These are phyloP conservation scores for Decorospora gaudefroyi DNA, from an alignment of 2,329 filamentous ascomycete genomes.

Conservation along the genomic window DNA sequence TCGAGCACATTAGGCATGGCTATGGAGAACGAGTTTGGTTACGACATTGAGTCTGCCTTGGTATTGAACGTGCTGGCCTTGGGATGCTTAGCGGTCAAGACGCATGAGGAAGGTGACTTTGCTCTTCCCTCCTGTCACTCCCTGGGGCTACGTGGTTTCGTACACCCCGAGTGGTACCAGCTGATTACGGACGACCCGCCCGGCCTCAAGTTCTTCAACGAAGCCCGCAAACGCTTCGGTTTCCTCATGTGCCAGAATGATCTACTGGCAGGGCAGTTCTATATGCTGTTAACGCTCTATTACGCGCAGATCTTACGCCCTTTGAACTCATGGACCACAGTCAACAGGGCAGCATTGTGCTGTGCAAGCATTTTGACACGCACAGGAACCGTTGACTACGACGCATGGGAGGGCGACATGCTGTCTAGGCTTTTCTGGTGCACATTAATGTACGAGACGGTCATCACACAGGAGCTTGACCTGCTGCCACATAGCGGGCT, in stretches of 20 bases:
- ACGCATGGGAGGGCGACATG: slow-evolving; percentile 61
- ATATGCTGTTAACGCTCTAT: slow-evolving; percentile 58
- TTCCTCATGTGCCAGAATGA: slow-evolving; percentile 57
- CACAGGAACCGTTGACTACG: slow-evolving; percentile 49
- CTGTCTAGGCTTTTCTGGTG: slow-evolving; percentile 61
- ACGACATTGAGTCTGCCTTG: slow-evolving; percentile 58
- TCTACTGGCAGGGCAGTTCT: slow-evolving; percentile 58
- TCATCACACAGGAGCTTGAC: slow-evolving; percentile 58
- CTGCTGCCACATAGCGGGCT: slow-evolving; percentile 58
- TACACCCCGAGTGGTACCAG: slow-evolving; percentile 44
- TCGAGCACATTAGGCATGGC: slow-evolving; percentile 56
- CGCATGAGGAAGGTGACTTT: slow-evolving; percentile 57
- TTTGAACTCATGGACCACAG: slow-evolving; percentile 59
- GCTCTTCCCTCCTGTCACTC: slow-evolving; percentile 46
- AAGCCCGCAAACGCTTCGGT: slow-evolving; percentile 57
- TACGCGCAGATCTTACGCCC: slow-evolving; percentile 59
- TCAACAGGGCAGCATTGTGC: slow-evolving; percentile 57
- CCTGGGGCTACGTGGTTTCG: slow-evolving; percentile 22
- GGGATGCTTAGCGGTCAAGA: slow-evolving; percentile 56
- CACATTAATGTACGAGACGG: slow-evolving; percentile 60
- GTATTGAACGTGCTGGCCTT: slow-evolving; percentile 58
- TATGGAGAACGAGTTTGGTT: slow-evolving; percentile 57
- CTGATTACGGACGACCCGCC: slow-evolving; percentile 48
- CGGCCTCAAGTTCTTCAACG: slow-evolving; percentile 60
- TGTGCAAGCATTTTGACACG: slow-evolving; percentile 56